Base-by-base conservation (phyloP, 352 stramenopile species). In the Phytophthora tentaculata region DNA sequence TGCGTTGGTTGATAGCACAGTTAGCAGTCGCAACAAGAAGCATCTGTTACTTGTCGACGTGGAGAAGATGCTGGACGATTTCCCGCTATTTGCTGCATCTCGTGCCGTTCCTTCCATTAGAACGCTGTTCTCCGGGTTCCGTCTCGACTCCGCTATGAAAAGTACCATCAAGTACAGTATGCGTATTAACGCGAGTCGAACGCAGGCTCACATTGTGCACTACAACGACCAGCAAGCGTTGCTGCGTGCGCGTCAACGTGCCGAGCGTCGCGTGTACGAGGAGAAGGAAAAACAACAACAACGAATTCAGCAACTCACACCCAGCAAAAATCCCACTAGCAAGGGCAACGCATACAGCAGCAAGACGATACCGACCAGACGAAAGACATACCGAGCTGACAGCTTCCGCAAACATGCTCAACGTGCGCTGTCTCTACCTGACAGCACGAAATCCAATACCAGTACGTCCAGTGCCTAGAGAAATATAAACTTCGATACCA, bases 131-230 rank as follows among this genome's bases (percentile, higher is more conserved):
- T 70, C 81, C 14, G 82, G 79, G 12, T 90, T 93, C 24, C 81
- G 85, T 14, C 64, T 93, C 22, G 85, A 93, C 63, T 91, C 83
- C 10, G 64, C 67, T 41, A 93, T 91, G 81, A 93, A 93, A 64
- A 87, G 71, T 63, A 89, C 81, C 1, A 85, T 93, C 51, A 80
- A 80, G 22, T 65, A 78, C 59, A 93, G 83, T 64, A 92, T 93
- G 84, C 85, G 83, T 44, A 90, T 92, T 61, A 93, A 92, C 58
- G 74, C 79, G 29, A 87, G 80, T 26, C 83, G 85, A 44, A 90
- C 76, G 41, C 74, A 87, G n/a, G 81, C 83, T 17, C 82, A 93
- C 48, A 67, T 90, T 2, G 79, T 91, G 13, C 85, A 91, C 35
- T 89, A 87, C 63, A 84, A 88, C 23, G 85, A 91, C 41, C 71